phyloP scores from a whole-genome alignment of 805 yeast genomes.

The Candida arabinofermentans region DNA sequence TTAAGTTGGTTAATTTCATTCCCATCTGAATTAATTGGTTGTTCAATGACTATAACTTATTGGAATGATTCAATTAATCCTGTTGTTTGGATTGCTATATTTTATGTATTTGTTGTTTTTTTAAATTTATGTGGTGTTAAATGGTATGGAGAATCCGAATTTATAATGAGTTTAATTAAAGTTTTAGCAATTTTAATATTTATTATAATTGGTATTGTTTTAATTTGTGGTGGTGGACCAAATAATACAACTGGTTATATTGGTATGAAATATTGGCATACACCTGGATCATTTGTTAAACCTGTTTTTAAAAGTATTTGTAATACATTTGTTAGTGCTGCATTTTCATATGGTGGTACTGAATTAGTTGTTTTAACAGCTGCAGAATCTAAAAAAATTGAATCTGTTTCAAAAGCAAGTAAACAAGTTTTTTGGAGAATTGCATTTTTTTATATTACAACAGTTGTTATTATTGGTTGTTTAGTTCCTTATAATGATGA shows the following conservation, averaged over 20 bases:
- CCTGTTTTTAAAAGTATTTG: constrained; percentile 51
- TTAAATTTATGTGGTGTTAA: constrained; percentile 52
- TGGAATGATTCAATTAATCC: constrained; percentile 53
- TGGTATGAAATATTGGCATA: constrained; percentile 48
- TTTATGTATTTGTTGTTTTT: constrained; percentile 42
- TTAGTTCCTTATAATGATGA: constrained; percentile 60
- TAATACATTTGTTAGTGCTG: constrained; percentile 45
- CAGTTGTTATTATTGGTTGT: constrained; percentile 63
- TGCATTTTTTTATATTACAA: constrained; percentile 54
- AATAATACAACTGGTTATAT: constrained; percentile 35
- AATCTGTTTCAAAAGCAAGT: constrained; percentile 67
- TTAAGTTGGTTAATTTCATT: constrained; percentile 54
- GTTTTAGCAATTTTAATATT: constrained; percentile 46
- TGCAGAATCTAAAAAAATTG: constrained; percentile 68
- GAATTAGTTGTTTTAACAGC: constrained; percentile 66
- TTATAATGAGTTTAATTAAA: constrained; percentile 43
- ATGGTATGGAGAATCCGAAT: constrained; percentile 56
- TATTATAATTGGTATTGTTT: constrained; percentile 42
- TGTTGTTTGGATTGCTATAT: constrained; percentile 59
- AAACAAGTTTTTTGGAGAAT: constrained; percentile 69
- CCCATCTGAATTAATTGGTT: constrained; percentile 59
- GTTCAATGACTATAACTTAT: constrained; percentile 51
- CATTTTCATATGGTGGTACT: constrained; percentile 49
- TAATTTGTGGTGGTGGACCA: constrained; percentile 54
- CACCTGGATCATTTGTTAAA: constrained; percentile 52